phyloP scores from a whole-genome alignment of 2,329 filamentous ascomycete genomes.

The Fusarium tupiense region DNA sequence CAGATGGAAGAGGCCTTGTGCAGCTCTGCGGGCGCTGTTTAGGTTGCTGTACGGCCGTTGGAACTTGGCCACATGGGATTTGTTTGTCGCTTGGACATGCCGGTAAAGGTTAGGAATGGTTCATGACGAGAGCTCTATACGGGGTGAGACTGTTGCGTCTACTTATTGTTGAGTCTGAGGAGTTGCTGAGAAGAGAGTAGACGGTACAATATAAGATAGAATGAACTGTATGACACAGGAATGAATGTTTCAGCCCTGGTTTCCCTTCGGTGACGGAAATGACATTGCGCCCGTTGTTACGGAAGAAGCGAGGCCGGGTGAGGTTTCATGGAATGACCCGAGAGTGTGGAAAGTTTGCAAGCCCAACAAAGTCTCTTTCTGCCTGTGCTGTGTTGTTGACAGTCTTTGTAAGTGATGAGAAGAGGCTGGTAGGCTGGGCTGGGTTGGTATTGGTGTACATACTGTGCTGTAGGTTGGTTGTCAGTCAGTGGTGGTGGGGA shows the following conservation, averaged over 20 bases:
- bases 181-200: not conserved
- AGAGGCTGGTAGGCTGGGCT: not conserved
- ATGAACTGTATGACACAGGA: not conserved
- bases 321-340: constrained; percentile 28
- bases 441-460: not conserved
- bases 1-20: constrained; percentile 23
- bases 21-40: constrained; percentile 26
- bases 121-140: not conserved
- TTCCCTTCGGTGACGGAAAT: not conserved
- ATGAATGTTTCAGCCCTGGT: constrained; percentile 10
- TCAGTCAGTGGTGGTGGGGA: constrained; percentile 8
- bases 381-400: not conserved
- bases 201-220: not conserved
- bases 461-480: not conserved
- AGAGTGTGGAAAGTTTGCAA: constrained; percentile 26
- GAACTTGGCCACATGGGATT: not conserved
- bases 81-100: not conserved
- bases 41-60: constrained; percentile 8
- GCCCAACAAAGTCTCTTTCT: not conserved
- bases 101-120: not conserved
- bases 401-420: constrained; percentile 2
- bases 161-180: not conserved
- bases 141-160: not conserved
- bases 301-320: not conserved
- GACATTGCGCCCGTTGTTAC: constrained; percentile 7